Conservation (phyloP, 805 yeast species). For the Ogataea allantospora region DNA sequence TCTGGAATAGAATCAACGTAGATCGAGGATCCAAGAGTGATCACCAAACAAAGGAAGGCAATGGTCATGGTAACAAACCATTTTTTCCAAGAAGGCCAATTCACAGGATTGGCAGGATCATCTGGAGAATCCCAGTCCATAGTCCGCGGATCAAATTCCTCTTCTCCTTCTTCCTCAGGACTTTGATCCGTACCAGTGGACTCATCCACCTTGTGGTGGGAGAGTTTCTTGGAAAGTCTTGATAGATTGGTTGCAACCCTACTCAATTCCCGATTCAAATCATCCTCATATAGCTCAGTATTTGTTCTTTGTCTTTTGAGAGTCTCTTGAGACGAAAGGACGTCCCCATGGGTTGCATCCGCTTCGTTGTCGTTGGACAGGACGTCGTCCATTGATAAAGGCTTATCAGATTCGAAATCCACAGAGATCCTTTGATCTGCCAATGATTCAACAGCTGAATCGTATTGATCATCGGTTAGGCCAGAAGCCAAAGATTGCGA, state of each 20-base stretch:
- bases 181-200: slow-evolving; percentile 4
- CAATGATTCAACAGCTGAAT: slow-evolving; percentile 15
- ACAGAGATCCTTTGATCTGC: background rate
- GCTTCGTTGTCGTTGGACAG: background rate
- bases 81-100: slow-evolving; percentile 63
- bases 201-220: slow-evolving; percentile 15
- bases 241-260: slow-evolving; percentile 24
- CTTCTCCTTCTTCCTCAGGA: slow-evolving; percentile 8
- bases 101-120: slow-evolving; percentile 64
- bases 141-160: slow-evolving; percentile 38
- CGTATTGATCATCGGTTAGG: slow-evolving; percentile 8
- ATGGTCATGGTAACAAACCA: slow-evolving; percentile 67
- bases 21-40: slow-evolving; percentile 73
- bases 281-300: slow-evolving; percentile 23
- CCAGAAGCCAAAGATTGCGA: slow-evolving; percentile 6
- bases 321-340: slow-evolving; percentile 10
- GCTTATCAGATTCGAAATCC: background rate
- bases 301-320: slow-evolving; percentile 11
- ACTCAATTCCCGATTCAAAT: slow-evolving; percentile 22
- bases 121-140: slow-evolving; percentile 61
- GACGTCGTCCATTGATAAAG: background rate
- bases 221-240: slow-evolving; percentile 16
- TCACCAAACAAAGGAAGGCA: slow-evolving; percentile 63
- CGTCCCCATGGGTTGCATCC: background rate
- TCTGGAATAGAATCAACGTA: slow-evolving; percentile 65